Evolutionary conservation across 345 rosid species (phyloP).

Genomic region (Hevea brasiliensis): DNA sequence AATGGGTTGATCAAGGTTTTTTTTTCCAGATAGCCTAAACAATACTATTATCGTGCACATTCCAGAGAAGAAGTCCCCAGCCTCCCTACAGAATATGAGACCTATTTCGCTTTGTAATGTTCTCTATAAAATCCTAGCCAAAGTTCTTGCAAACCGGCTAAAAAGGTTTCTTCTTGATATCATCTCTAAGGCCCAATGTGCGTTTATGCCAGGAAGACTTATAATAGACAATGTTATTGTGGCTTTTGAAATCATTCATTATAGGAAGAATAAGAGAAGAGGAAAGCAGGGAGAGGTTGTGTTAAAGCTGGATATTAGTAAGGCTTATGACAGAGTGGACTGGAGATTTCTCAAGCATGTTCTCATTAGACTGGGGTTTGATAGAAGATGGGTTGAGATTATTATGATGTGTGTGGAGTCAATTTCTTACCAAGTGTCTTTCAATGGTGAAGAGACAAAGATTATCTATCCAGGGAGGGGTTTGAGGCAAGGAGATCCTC

Average conservation of each 20-base stretch:
- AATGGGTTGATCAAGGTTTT: background rate
- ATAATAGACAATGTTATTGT: background rate
- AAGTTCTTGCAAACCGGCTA: background rate
- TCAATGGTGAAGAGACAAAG: background rate
- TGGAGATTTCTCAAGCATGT: background rate
- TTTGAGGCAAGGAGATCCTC: background rate
- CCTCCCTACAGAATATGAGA: background rate
- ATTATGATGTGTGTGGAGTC: background rate
- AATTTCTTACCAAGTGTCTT: background rate
- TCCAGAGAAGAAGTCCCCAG: background rate
- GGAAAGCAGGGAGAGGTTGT: background rate
- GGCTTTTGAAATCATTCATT: background rate
- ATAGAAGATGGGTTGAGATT: background rate
- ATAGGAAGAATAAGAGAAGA: background rate
- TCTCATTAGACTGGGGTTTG: background rate
- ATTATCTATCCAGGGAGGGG: no score
- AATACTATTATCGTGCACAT: background rate
- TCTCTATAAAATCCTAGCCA: background rate
- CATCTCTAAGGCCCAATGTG: background rate
- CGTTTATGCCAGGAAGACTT: background rate
- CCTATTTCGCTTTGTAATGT: background rate
- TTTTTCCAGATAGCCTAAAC: background rate
- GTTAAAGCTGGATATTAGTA: no score
- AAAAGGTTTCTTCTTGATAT: background rate
- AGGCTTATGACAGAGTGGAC: background rate